Conservation (phyloP, 2,329 filamentous ascomycete genomes). For the Emergomyces orientalis region DNA sequence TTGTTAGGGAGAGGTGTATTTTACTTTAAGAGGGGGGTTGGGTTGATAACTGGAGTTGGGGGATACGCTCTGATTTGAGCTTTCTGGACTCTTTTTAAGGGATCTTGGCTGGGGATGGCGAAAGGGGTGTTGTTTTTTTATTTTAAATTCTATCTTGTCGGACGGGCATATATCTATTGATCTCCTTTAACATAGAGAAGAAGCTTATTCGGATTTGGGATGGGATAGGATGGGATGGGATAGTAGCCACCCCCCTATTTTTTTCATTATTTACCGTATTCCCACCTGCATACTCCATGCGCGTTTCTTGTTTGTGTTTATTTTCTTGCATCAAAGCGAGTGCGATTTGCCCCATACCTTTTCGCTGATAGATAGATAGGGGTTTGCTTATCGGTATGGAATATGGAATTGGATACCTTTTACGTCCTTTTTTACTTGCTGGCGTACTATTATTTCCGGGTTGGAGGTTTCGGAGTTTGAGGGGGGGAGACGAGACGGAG, state of each 20-base stretch:
- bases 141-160: not conserved
- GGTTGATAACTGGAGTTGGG: not conserved
- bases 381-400: not conserved
- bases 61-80: not conserved
- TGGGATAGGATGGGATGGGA: not conserved
- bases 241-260: not conserved
- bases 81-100: not conserved
- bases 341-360: not conserved
- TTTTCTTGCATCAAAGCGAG: not conserved
- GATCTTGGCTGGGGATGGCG: not conserved
- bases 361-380: not conserved
- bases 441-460: no score
- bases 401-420: not conserved
- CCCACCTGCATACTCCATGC: not conserved
- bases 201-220: not conserved
- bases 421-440: no score
- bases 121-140: not conserved
- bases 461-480: not conserved
- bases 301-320: not conserved
- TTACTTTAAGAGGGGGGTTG: conserved; percentile 21
- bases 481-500: not conserved
- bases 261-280: not conserved
- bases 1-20: conserved; percentile 30
- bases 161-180: not conserved
- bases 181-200: not conserved